Percentiles rank a stretch among this genome's conserved stretches.
Evolutionary conservation across 306 rosid genomes (phyloP).

Genomic region (Prosopis cineraria): DNA sequence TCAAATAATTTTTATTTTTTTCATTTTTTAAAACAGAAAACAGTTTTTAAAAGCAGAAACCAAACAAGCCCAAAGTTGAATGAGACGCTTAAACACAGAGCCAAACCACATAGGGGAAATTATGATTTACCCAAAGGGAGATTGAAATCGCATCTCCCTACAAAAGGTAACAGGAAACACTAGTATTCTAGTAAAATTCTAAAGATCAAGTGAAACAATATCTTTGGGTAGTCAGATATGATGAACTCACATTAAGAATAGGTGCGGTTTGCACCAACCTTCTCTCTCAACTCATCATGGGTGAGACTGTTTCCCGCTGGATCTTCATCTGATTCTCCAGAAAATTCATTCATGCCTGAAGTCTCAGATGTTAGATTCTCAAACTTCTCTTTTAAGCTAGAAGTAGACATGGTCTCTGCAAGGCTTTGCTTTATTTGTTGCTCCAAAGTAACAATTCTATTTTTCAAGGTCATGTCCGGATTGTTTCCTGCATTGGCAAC

Average conservation of each 20-base stretch:
- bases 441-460: slow-evolving; percentile 66
- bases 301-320: slow-evolving; percentile 40
- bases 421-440: slow-evolving; percentile 67
- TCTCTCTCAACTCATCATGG: slow-evolving; percentile 44
- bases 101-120: not conserved
- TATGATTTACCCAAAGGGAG: not conserved
- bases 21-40: too few species aligned
- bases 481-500: slow-evolving; percentile 67
- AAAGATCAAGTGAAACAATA: not conserved
- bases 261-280: slow-evolving; percentile 55
- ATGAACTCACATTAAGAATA: slow-evolving; percentile 67
- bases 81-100: not conserved
- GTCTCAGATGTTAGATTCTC: slow-evolving; percentile 59
- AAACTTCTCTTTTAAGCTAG: slow-evolving; percentile 68
- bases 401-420: slow-evolving; percentile 58
- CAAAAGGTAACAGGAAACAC: not conserved
- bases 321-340: slow-evolving; percentile 45
- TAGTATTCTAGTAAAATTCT: not conserved
- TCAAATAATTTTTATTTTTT: too few species aligned
- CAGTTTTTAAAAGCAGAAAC: too few species aligned
- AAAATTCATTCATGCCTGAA: slow-evolving; percentile 42
- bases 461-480: slow-evolving; percentile 57
- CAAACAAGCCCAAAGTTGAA: too few species aligned
- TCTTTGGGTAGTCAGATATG: slow-evolving; percentile 17
- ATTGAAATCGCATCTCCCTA: not conserved